Evolutionary conservation across 1,284 basidiomycete genomes (phyloP), one percentile per base, ranked within the genome.

Genomic region (Inonotus obliquus): DNA sequence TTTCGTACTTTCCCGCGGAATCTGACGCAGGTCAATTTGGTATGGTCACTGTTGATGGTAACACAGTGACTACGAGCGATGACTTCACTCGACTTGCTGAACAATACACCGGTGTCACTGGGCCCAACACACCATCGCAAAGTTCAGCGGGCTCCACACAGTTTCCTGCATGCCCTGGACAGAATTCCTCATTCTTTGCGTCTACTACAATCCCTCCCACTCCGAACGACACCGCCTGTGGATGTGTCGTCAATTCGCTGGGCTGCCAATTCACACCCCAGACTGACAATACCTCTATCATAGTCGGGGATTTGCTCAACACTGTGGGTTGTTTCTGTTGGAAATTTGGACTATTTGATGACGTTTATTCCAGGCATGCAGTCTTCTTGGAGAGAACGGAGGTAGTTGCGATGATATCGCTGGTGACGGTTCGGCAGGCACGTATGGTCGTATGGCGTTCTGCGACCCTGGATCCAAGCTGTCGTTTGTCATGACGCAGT

Each of bases 381-480:
- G 80, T 60, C 75, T 88, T 32, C 81, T 96, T 41, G 88, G 85
- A 27, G 74, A 80, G 45, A 71, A 75, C 29, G 84, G 85, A 48
- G 80, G 81, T 7, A 81, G 70, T 60, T 96, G 94, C 74, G 71
- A 76, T 63, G 80, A 86, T 45, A 92, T 96, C 66, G 76, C 83
- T 52, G 85, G 82, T 5, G 81, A 92, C 70, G 94, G 94, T 51
- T 74, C 79, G 14, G 79, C 82, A 17, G 94, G 94, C 39, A 75
- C 76, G 4, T 96, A 96, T 68, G 94, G 93, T 39, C 74, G 78
- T 47, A 76, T 94, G 25, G 85, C 90, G 51, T 82, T 77, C 60
- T 97, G 94, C 69, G 84, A 86, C 69, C 84, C 91, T 85, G 89
- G 81, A 38, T 81, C 87, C 73, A 89, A 92, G 77, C 76, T 94